phyloP scores from a whole-genome alignment of 805 yeast species.

The Diddensiella santjacobensis region DNA sequence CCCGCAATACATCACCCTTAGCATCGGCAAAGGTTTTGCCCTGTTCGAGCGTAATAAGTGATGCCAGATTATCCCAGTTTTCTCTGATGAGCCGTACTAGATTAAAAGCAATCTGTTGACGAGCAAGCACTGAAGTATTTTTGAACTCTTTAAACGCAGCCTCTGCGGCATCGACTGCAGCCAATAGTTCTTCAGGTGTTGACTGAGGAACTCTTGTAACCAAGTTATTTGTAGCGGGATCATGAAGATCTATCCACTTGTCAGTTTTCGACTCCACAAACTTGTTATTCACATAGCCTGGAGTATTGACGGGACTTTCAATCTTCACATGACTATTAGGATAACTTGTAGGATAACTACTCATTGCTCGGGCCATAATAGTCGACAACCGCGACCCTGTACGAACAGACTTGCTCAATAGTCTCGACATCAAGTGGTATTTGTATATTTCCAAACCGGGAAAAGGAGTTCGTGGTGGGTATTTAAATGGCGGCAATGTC shows the following conservation, averaged over 20 bases:
- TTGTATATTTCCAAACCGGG: neutral
- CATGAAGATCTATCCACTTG: slow-evolving; percentile 65
- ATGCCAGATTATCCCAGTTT: slow-evolving; percentile 67
- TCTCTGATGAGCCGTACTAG: slow-evolving; percentile 59
- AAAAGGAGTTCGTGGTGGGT: neutral
- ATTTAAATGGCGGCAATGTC: neutral
- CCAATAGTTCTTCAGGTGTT: slow-evolving; percentile 59
- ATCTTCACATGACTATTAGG: slow-evolving; percentile 29
- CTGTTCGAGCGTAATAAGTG: slow-evolving; percentile 63
- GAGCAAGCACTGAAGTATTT: slow-evolving; percentile 44
- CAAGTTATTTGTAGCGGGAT: slow-evolving; percentile 69
- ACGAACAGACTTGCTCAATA: neutral
- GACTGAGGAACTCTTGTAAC: slow-evolving; percentile 70
- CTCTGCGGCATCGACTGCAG: slow-evolving; percentile 62
- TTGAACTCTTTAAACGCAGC: slow-evolving; percentile 59
- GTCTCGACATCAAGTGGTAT: neutral
- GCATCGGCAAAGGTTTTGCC: slow-evolving; percentile 77
- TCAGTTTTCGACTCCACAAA: slow-evolving; percentile 47
- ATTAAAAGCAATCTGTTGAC: slow-evolving; percentile 65
- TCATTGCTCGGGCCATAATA: neutral
- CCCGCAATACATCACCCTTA: slow-evolving; percentile 68
- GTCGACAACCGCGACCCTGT: neutral
- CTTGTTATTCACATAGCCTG: slow-evolving; percentile 43
- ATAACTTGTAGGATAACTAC: neutral
- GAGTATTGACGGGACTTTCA: slow-evolving; percentile 33